Conservation (phyloP, 2,329 filamentous ascomycete genomes). For the Eutypella sp. region DNA sequence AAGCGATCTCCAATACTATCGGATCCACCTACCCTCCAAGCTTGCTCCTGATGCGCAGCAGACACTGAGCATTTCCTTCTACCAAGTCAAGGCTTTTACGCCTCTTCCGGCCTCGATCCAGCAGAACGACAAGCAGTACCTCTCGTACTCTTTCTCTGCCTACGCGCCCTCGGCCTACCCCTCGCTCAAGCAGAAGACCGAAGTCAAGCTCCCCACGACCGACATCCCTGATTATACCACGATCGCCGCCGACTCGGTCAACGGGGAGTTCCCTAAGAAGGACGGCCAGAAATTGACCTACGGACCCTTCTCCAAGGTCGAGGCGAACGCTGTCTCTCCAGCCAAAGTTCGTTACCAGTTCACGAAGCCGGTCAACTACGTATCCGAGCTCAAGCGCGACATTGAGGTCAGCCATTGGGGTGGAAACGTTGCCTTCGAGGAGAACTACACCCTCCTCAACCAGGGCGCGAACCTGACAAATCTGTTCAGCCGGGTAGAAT, state of each 20-base stretch:
- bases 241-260: slow-evolving; percentile 57
- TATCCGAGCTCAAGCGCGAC: slow-evolving; percentile 77
- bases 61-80: slow-evolving; percentile 83
- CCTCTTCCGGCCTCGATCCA: slow-evolving; percentile 77
- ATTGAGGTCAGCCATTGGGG: slow-evolving; percentile 98
- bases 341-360: slow-evolving; percentile 88
- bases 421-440: slow-evolving; percentile 91
- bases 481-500: slow-evolving; percentile 73
- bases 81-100: slow-evolving; percentile 69
- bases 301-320: slow-evolving; percentile 77
- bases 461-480: slow-evolving; percentile 72
- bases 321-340: slow-evolving; percentile 69
- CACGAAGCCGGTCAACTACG: slow-evolving; percentile 82
- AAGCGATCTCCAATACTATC: slow-evolving; percentile 76
- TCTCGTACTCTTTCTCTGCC: slow-evolving; percentile 79
- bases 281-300: slow-evolving; percentile 84
- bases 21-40: slow-evolving; percentile 70
- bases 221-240: slow-evolving; percentile 83
- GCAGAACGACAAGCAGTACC: slow-evolving; percentile 84
- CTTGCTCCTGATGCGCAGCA: slow-evolving; percentile 73
- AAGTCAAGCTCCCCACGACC: slow-evolving; percentile 77
- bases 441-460: slow-evolving; percentile 85
- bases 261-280: slow-evolving; percentile 63
- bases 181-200: slow-evolving; percentile 93
- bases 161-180: slow-evolving; percentile 80